Conservation (phyloP, 768 basidiomycete genomes). For the Boletus rufocinnamomeus region DNA sequence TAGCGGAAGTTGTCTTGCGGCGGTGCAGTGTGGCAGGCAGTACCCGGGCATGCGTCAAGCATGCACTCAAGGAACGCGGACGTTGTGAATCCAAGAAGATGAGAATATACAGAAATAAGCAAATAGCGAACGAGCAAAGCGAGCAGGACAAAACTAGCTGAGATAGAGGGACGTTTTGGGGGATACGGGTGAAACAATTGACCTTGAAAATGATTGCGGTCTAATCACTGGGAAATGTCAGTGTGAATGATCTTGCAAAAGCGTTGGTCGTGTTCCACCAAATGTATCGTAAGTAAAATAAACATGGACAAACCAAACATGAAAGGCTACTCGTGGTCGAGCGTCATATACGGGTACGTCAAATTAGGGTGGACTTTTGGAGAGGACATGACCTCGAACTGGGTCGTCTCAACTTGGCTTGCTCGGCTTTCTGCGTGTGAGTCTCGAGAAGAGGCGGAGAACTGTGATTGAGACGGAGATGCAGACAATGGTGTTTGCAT, state of each 20-base stretch:
- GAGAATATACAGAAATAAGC: constrained; percentile 20
- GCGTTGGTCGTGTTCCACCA: constrained; percentile 13
- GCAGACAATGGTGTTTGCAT: constrained; percentile 23
- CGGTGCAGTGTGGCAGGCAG: constrained; percentile 16
- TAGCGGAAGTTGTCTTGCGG: constrained; percentile 15
- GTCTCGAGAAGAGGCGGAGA: constrained; percentile 27
- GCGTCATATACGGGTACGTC: constrained; percentile 58
- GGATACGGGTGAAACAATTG: constrained; percentile 8
- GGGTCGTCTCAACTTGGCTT: constrained; percentile 63
- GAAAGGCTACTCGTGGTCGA: constrained; percentile 43
- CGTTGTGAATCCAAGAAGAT: constrained; percentile 13
- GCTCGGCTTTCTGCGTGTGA: constrained; percentile 41
- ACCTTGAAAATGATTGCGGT: constrained; percentile 7
- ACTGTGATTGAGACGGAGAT: constrained; percentile 33
- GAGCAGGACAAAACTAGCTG: constrained; percentile 21
- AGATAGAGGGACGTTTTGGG: constrained; percentile 12
- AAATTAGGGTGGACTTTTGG: constrained; percentile 47
- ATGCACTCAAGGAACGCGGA: constrained; percentile 16
- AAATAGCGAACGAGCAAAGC: constrained; percentile 23
- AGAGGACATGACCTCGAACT: constrained; percentile 64
- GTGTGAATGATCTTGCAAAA: constrained; percentile 18
- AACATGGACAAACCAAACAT: constrained; percentile 19
- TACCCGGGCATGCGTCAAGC: constrained; percentile 26
- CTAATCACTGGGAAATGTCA: constrained; percentile 13
- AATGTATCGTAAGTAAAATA: constrained; percentile 20